Evolutionary conservation across 2,329 filamentous ascomycete genomes (phyloP).

Genomic region (Colletotrichum tofieldiae): DNA sequence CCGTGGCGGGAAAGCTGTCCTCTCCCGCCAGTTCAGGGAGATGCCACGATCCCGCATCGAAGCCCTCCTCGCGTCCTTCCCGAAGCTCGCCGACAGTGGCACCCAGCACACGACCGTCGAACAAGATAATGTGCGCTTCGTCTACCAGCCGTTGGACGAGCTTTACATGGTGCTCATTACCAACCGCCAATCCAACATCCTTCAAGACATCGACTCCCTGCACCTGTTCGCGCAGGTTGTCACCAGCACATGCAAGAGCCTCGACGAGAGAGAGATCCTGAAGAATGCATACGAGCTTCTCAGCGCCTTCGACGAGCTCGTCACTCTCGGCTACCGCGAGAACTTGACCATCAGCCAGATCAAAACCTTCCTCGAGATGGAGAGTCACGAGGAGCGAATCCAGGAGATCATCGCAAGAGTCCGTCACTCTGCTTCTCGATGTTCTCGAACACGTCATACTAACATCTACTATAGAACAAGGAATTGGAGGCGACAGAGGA

Average conservation of each 20-base stretch:
- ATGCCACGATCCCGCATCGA: conserved; percentile 98
- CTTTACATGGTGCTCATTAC: conserved; percentile 99
- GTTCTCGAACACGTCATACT: conserved; percentile 35
- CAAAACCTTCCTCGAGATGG: conserved; percentile 99
- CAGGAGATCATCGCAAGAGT: conserved; percentile 97
- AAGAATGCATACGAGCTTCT: conserved; percentile 97
- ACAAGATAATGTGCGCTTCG: conserved; percentile 99
- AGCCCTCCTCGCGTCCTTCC: conserved; percentile 95
- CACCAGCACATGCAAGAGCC: conserved; percentile 93
- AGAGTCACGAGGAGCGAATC: conserved; percentile 98
- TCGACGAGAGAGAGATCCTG: conserved; percentile 96
- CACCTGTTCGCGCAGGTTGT: conserved; percentile 99
- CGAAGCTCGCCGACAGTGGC: conserved; percentile 95
- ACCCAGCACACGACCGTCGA: conserved; percentile 99
- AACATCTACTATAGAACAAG: conserved; percentile 80
- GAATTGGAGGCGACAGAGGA: conserved; percentile 98
- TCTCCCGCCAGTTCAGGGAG: conserved; percentile 97
- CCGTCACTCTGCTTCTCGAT: conserved; percentile 52
- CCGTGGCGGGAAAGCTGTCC: conserved; percentile 96
- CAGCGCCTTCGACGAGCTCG: conserved; percentile 96
- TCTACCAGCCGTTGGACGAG: conserved; percentile 98
- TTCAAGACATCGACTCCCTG: conserved; percentile 98
- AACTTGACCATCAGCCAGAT: conserved; percentile 97
- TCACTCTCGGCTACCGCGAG: conserved; percentile 95
- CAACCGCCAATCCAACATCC: conserved; percentile 98